Evolutionary conservation across 2,329 filamentous ascomycete species (phyloP).

Genomic region (Alternaria arbusti): DNA sequence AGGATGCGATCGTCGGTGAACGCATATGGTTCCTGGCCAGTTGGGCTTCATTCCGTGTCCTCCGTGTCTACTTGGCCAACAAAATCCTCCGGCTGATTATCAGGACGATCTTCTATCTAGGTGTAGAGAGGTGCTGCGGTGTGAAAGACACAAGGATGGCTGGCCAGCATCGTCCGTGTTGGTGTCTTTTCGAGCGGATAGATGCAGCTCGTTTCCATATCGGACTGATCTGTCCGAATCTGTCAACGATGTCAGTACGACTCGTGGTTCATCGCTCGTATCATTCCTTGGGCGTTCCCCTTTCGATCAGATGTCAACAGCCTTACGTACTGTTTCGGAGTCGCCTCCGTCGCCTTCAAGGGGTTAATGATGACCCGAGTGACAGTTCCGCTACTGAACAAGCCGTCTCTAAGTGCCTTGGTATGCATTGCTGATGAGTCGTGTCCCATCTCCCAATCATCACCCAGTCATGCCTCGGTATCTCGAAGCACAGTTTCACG

Average conservation of each 20-base stretch:
- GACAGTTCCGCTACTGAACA: not conserved
- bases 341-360: not conserved
- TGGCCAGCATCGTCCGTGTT: not conserved
- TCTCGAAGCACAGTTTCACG: conserved; percentile 11
- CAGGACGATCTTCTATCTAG: conserved; percentile 4
- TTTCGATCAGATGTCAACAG: not conserved
- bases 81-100: not conserved
- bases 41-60: not conserved
- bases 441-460: not conserved
- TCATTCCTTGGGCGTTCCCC: not conserved
- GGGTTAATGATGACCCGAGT: not conserved
- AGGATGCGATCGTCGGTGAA: not conserved
- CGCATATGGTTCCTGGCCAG: not conserved
- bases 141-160: not conserved
- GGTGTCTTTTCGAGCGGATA: not conserved
- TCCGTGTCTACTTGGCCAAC: not conserved
- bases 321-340: not conserved
- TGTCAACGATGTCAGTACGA: not conserved
- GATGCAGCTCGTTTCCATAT: not conserved
- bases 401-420: not conserved
- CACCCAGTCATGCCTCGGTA: conserved; percentile 7
- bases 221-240: conserved; percentile 3
- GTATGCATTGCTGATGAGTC: not conserved
- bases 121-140: conserved; percentile 1
- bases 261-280: not conserved